Evolutionary conservation across 208 protist species (phyloP), one percentile per base, ranked within the genome.

Genomic region (Lotmaria passim): DNA sequence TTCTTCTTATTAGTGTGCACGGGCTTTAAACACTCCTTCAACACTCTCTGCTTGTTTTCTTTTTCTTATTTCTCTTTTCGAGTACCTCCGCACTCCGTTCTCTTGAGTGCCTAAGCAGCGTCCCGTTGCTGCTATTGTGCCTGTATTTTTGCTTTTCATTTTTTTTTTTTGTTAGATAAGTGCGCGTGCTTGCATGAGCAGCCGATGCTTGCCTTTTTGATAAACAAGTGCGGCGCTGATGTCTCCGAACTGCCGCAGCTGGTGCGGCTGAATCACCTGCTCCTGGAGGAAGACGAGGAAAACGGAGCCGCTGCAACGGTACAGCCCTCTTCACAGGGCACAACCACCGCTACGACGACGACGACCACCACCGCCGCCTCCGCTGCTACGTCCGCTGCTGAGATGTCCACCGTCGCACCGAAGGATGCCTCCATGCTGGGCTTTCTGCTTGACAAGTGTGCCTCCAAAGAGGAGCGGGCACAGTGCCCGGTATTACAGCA

Each of bases 171-270:
- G n/a, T n/a, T n/a, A n/a, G n/a, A n/a, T n/a, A 17, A n/a, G 41
- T 17, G 11, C n/a, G 36, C 12, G 36, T 41, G 36, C 12, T 7
- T 41, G 36, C 36, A 12, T 41, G 36, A 41, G 36, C 36, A 7
- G 36, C 36, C 23, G 26, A 72, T 73, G 64, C 36, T 78, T 23
- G 62, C 58, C 19, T 66, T 73, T 52, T 65, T 78, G 19, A 60
- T 78, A 8, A 19, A 61, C 10, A 26, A 68, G 21, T 73, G 65
- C 31, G 73, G 59, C 30, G 51, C 65, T 7, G 51, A 46, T 8
- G 48, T 47, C n/a, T 24, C 57, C 19, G 73, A 78, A 10, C 58
- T 78, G 41, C 73, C 65, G 21, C 46, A 71, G 41, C 57, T 78
- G 4, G 47, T 60, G 15, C 43, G 21, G 36, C 65, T 78, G 17